phyloP scores from a whole-genome alignment of 495 filamentous ascomycete genomes.

The Penicillium cosmopolitanum region DNA sequence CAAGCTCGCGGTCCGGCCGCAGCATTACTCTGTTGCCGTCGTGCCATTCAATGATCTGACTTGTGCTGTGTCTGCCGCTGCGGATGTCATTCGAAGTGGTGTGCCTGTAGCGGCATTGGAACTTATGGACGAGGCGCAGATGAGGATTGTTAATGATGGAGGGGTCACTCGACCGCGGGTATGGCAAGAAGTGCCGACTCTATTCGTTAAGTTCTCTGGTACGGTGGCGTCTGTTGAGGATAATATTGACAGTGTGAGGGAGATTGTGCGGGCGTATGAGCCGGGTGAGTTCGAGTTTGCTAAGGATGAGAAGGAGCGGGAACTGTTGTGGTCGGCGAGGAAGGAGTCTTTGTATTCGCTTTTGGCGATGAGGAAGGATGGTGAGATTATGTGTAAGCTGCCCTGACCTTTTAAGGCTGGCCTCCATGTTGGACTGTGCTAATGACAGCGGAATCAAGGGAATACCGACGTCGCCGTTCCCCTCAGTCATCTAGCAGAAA shows the following conservation, averaged over 20 bases:
- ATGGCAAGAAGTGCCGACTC: conserved; percentile 62
- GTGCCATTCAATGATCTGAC: conserved; percentile 77
- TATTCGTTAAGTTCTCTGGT: conserved; percentile 97
- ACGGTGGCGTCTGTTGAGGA: background rate
- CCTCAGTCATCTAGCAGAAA: conserved; percentile 77
- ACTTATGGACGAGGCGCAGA: conserved; percentile 91
- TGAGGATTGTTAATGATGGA: conserved; percentile 85
- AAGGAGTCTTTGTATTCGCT: conserved; percentile 78
- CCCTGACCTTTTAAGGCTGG: too few relatives aligned
- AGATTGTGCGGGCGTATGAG: conserved; percentile 60
- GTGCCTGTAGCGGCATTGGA: conserved; percentile 88
- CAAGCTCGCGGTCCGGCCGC: conserved; percentile 79
- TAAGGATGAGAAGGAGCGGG: conserved; percentile 59
- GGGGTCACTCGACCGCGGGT: conserved; percentile 79
- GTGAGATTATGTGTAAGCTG: too few relatives aligned
- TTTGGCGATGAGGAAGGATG: conserved; percentile 35
- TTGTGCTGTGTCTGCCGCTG: conserved; percentile 79
- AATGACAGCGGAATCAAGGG: conserved; percentile 34
- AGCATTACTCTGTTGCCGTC: conserved; percentile 80
- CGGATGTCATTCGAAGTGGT: conserved; percentile 76
- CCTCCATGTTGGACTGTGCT: too few relatives aligned
- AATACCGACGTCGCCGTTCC: conserved; percentile 87
- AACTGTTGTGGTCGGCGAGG: conserved; percentile 81
- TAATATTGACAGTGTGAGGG: conserved; percentile 30
- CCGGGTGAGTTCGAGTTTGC: conserved; percentile 79